Base-by-base conservation (phyloP, 2,329 filamentous ascomycete genomes). In the Fusarium ramigenum region DNA sequence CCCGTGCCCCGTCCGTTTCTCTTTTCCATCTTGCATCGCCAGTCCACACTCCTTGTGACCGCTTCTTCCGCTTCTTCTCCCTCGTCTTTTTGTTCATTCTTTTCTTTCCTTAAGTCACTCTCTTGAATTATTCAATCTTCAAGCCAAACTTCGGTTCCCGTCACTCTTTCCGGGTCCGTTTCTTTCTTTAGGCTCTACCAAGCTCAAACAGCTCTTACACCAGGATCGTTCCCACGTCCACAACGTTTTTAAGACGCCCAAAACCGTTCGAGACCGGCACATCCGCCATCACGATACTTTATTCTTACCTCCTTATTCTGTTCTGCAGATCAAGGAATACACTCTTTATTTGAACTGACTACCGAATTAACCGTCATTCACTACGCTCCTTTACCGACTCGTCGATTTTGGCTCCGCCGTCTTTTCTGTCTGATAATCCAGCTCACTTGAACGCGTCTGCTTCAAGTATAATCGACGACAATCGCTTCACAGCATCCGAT, bases 81-180 rank as follows among this genome's bases (percentile, higher is more conserved):
- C 72, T 74, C 71, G 73, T 73, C 74, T 75, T 72, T 75, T 82
- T 84, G 83, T 79, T 79, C 79, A 83, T 84, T 82, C 81, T 82
- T 84, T 83, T 79, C 78, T 82, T 84, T 84, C 81, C 80, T 83
- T 86, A 81, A 86, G 85, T 87, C 86, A 82, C 83, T 87, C 85
- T 81, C 85, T 87, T 86, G 81, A 80, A 64, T 57, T 68, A 74
- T 76, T 66, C 49, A 65, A 75, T 64, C 66, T 75, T 78, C 58
- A 77, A 68, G 68, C 81, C 82, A 80, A 78, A 81, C 30, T 78
- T 79, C 78, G 82, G 82, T 81, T 79, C 83, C 85, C 85, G 84
- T 85, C 86, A 87, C 84, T 87, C 86, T 79, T 86, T 87, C 81
- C 85, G 82, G 83, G 81, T 80, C 81, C 80, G 83, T 85, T 84